These are phyloP conservation scores for Aaosphaeria pasadenensis DNA, from an alignment of 2,329 filamentous ascomycete genomes.

Conservation along the genomic window DNA sequence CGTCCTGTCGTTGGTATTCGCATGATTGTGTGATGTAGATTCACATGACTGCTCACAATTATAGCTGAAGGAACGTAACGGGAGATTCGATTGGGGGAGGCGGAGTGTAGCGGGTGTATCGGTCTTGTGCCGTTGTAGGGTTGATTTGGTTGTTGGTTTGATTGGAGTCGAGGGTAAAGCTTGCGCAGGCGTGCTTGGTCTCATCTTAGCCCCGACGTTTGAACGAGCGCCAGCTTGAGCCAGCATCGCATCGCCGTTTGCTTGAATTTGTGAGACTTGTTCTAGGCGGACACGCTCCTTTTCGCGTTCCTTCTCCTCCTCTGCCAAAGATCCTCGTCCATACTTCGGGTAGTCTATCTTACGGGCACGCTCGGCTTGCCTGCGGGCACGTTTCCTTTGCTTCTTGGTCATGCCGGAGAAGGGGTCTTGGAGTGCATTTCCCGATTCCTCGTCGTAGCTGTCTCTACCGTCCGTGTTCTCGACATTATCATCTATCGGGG, in stretches of 20 bases:
- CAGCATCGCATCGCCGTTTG: neutral
- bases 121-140: neutral
- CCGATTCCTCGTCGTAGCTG: neutral
- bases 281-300: neutral
- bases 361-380: slow-evolving; percentile 17
- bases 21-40: too few species aligned
- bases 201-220: slow-evolving; percentile 28
- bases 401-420: slow-evolving; percentile 18
- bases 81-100: neutral
- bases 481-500: neutral
- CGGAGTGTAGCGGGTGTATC: neutral
- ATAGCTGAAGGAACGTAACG: neutral
- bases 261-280: neutral
- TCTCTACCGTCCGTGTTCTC: neutral
- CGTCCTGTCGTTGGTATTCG: too few species aligned
- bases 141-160: neutral
- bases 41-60: too few species aligned
- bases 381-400: slow-evolving; percentile 23
- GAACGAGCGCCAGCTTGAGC: slow-evolving; percentile 13
- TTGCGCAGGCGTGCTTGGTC: slow-evolving; percentile 9
- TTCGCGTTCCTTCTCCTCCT: slow-evolving; percentile 1
- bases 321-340: neutral
- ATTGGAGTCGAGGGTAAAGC: neutral
- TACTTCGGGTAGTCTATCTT: slow-evolving; percentile 5
- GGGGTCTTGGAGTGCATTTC: neutral